These are phyloP conservation scores for Rhodotorula glutinis DNA, from an alignment of 1,284 basidiomycete genomes.

Conservation along the genomic window DNA sequence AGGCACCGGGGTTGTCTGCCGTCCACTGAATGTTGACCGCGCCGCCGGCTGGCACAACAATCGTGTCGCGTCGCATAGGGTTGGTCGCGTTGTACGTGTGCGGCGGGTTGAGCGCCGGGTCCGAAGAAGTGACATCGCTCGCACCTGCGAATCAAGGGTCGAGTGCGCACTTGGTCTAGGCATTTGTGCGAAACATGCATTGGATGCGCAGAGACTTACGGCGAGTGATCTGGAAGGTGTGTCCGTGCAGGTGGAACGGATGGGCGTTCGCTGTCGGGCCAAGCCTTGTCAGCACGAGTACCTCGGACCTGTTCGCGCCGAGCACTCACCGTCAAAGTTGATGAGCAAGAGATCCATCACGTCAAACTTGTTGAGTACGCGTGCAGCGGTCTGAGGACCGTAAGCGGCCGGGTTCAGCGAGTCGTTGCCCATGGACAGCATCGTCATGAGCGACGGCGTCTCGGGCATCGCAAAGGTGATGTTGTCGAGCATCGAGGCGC, in stretches of 20 bases:
- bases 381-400: constrained; percentile 64
- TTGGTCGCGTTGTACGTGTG: constrained; percentile 70
- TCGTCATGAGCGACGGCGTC: constrained; percentile 72
- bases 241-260: constrained; percentile 66
- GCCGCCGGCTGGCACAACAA: constrained; percentile 56
- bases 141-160: constrained; percentile 54
- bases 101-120: constrained; percentile 76
- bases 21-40: constrained; percentile 63
- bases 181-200: too few relatives aligned
- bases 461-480: constrained; percentile 52
- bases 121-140: constrained; percentile 68
- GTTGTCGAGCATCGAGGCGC: constrained; percentile 50
- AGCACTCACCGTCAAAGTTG: constrained; percentile 58
- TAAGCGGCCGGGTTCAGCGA: constrained; percentile 68
- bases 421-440: constrained; percentile 68
- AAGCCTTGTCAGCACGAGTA: too few relatives aligned
- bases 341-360: constrained; percentile 77
- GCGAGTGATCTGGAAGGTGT: constrained; percentile 61
- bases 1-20: constrained; percentile 78
- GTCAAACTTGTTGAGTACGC: constrained; percentile 66
- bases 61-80: constrained; percentile 73
- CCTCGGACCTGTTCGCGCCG: not conserved
- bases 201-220: too few relatives aligned
- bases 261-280: not conserved
- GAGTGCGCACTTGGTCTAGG: too few relatives aligned